Percentiles rank a stretch among this genome's conserved stretches.
Evolutionary conservation across 202 grass and related monocot species (phyloP).

Genomic region (Carex arenaria): DNA sequence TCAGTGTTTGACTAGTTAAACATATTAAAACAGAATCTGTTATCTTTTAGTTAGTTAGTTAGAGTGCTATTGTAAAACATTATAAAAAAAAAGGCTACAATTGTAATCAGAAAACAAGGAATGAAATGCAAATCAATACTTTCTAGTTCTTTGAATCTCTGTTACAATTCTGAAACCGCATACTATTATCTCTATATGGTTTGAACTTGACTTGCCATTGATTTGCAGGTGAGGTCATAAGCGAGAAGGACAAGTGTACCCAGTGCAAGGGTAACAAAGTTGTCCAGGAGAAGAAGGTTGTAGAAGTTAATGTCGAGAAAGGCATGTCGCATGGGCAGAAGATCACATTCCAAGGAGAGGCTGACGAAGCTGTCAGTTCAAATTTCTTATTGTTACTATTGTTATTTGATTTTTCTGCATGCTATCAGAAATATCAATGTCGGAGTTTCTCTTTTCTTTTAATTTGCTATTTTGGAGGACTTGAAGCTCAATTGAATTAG

Average conservation of each 20-base stretch:
- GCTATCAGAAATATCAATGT: background rate
- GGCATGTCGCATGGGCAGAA: slow-evolving; percentile 91
- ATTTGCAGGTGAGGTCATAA: slow-evolving; percentile 76
- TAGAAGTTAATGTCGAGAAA: slow-evolving; percentile 94
- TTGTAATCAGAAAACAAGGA: too few relatives aligned
- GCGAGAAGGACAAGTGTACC: slow-evolving; percentile 76
- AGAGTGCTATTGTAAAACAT: too few relatives aligned
- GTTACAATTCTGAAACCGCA: too few relatives aligned
- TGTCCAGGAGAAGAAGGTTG: slow-evolving; percentile 68
- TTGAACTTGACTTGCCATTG: slow-evolving; percentile 21
- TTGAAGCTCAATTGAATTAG: background rate
- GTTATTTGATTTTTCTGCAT: background rate
- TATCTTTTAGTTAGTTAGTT: too few relatives aligned
- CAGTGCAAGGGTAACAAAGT: slow-evolving; percentile 73
- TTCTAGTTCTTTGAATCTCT: too few relatives aligned
- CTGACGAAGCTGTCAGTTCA: slow-evolving; percentile 89
- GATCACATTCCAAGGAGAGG: slow-evolving; percentile 93
- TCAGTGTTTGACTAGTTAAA: too few relatives aligned
- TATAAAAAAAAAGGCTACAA: too few relatives aligned
- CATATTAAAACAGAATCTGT: too few relatives aligned
- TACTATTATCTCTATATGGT: background rate
- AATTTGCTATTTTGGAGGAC: background rate
- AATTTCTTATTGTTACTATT: background rate
- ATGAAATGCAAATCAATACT: too few relatives aligned
- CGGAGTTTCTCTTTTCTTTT: background rate